Percentiles rank a stretch among this genome's conserved stretches.
phyloP scores from a whole-genome alignment of 768 basidiomycete species.

The Leucosporidium creatinivorum region DNA sequence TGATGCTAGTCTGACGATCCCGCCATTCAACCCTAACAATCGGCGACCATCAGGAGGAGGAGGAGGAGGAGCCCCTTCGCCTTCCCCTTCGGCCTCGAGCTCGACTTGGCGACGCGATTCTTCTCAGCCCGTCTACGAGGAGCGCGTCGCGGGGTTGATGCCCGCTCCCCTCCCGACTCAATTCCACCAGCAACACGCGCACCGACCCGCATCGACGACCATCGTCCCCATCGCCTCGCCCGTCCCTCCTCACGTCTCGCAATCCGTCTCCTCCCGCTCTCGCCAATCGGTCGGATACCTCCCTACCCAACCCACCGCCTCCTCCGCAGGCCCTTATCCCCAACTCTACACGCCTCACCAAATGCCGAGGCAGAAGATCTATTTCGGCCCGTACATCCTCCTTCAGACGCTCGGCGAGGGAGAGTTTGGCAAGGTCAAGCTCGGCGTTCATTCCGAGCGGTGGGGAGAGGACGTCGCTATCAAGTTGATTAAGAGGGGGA shows the following conservation, averaged over 20 bases:
- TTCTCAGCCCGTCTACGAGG: too few relatives aligned
- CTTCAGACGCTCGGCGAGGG: slow-evolving; percentile 96
- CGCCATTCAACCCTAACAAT: slow-evolving; percentile 34
- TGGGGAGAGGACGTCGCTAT: slow-evolving; percentile 99
- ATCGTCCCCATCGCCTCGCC: slow-evolving; percentile 4
- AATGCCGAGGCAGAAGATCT: slow-evolving; percentile 41
- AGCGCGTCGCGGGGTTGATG: not conserved
- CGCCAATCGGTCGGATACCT: slow-evolving; percentile 31
- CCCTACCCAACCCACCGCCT: slow-evolving; percentile 7
- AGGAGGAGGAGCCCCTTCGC: not conserved
- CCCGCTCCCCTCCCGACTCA: slow-evolving; percentile 3
- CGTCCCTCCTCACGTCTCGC: not conserved
- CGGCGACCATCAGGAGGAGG: slow-evolving; percentile 6
- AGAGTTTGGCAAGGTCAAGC: slow-evolving; percentile 97
- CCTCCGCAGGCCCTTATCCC: slow-evolving; percentile 24
- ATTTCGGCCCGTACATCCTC: slow-evolving; percentile 87
- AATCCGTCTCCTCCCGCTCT: not conserved
- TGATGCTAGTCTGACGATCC: slow-evolving; percentile 27
- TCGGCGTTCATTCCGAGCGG: slow-evolving; percentile 75
- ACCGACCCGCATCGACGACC: slow-evolving; percentile 2
- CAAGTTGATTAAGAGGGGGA: slow-evolving; percentile 88
- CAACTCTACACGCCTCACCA: slow-evolving; percentile 33
- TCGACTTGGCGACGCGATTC: too few relatives aligned
- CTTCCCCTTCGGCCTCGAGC: too few relatives aligned
- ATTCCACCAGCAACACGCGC: not conserved